Evolutionary conservation across 805 yeast species (phyloP).

Genomic region (Tetrapisispora fleetii): DNA sequence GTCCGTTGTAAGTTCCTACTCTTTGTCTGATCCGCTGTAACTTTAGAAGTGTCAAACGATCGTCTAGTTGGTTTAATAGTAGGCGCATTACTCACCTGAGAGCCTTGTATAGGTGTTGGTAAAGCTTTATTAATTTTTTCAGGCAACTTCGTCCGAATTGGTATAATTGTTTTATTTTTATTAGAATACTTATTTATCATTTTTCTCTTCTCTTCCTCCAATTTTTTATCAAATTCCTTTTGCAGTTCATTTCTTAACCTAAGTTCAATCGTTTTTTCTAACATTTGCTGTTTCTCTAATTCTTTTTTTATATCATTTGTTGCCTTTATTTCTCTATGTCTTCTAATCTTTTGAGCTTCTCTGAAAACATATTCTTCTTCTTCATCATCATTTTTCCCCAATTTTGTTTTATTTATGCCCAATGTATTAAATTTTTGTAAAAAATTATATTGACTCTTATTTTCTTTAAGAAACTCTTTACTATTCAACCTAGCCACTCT

Average conservation of each 20-base stretch:
- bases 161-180: background rate
- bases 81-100: slow-evolving; percentile 3
- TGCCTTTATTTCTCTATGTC: slow-evolving; percentile 9
- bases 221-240: slow-evolving; percentile 9
- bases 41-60: slow-evolving; percentile 4
- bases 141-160: background rate
- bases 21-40: background rate
- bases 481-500: slow-evolving; percentile 14
- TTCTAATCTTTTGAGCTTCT: slow-evolving; percentile 18
- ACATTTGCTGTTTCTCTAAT: slow-evolving; percentile 10
- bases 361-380: slow-evolving; percentile 10
- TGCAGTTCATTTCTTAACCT: slow-evolving; percentile 19
- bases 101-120: background rate
- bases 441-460: slow-evolving; percentile 2
- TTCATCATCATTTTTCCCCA: slow-evolving; percentile 14
- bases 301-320: slow-evolving; percentile 6
- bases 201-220: slow-evolving; percentile 4
- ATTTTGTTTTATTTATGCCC: slow-evolving; percentile 5
- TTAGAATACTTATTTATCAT: slow-evolving; percentile 1
- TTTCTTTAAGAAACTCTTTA: background rate
- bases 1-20: background rate
- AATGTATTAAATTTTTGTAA: slow-evolving; percentile 5
- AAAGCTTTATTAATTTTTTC: background rate
- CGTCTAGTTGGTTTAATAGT: slow-evolving; percentile 1
- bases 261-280: slow-evolving; percentile 16